Evolutionary conservation across 1,284 basidiomycete species (phyloP).

Genomic region (Uromyces viciae-fabae): DNA sequence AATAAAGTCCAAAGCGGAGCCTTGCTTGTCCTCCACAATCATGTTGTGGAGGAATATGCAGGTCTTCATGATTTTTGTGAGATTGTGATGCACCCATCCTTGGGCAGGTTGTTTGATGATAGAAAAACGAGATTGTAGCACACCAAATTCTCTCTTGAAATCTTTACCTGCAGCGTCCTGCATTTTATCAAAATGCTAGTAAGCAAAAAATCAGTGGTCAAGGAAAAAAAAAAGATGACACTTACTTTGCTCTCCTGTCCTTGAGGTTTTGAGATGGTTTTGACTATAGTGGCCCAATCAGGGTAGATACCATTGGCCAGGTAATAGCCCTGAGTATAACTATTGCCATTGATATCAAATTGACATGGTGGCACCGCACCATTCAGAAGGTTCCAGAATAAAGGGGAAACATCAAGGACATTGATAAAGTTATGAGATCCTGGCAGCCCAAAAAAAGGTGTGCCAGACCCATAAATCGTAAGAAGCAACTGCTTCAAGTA

Average conservation of each 20-base stretch:
- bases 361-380: background rate
- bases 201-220: background rate
- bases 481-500: background rate
- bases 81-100: background rate
- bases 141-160: background rate
- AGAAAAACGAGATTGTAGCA: background rate
- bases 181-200: background rate
- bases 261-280: background rate
- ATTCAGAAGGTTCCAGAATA: background rate
- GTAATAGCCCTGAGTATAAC: background rate
- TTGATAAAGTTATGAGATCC: background rate
- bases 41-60: too few relatives aligned
- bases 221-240: too few relatives aligned
- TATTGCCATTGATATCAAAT: background rate
- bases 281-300: background rate
- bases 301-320: background rate
- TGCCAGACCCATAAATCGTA: conserved; percentile 8
- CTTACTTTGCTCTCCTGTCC: background rate
- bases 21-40: background rate
- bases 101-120: background rate
- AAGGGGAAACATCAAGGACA: background rate
- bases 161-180: background rate
- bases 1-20: background rate
- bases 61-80: background rate
- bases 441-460: background rate